Base-by-base conservation (phyloP, 768 basidiomycete species). In the Lactifluus pinguis region DNA sequence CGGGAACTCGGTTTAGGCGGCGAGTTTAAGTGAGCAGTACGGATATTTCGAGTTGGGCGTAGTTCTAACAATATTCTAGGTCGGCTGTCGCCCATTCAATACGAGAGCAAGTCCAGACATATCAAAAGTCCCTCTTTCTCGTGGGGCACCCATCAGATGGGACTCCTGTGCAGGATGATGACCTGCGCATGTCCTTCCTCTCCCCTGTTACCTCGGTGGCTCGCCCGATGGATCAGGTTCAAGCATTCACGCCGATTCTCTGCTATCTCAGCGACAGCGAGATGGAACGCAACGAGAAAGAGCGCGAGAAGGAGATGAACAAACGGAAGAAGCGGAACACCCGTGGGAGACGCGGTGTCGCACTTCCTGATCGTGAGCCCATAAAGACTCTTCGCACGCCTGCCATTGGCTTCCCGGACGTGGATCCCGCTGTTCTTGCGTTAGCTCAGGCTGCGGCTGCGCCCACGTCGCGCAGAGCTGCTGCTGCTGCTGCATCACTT, bases 51-150 rank as follows among this genome's bases (percentile, higher is more conserved):
- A 13, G 34, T 15, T 36, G 3, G 49, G 45, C 32, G 30, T 51
- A 21, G 9, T 41, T 21, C 38, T 9, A 21, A 57, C 29, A 17
- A 52, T 45, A 32, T 44, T 44, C n/a, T 6, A 95, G 93, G 70
- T 98, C 95, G 14, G 93, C 94, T 25, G 91, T 99, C 62, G 86
- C 93, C 0, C 95, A 98, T 71, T 87, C 87, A 21, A 98, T 98
- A 67, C 84, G 95, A 34, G 97, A 99, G 71, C 97, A 99, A 76
- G 82, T 94, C 7, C 87, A 94, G 61, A 83, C 86, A 2, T 93
- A 93, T 75, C 87, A 92, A 72, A 92, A 94, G 70, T 95, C 91
- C 0, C 81, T 98, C 17, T 90, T 91, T 79, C 81, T 95, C 39
- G 84, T 94, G 57, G 91, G 93, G 1, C 91, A 95, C 70, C 84